phyloP scores from a whole-genome alignment of 257 asterid genomes.

The Rhazya stricta region DNA sequence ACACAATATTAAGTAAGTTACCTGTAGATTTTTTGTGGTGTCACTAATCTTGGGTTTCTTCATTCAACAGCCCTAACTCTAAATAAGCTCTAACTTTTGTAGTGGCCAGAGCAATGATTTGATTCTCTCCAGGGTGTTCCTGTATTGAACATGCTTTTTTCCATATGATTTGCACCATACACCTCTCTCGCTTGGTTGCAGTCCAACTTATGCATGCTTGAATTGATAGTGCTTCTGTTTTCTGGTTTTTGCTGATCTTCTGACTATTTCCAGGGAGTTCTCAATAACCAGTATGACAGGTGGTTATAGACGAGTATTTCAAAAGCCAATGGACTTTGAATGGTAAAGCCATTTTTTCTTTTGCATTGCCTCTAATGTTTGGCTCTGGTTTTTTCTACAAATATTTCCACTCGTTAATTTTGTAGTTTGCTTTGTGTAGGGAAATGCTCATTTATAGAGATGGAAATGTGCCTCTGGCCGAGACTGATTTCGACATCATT shows the following conservation, averaged over 20 bases:
- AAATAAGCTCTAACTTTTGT: neutral
- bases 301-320: slow-evolving; percentile 83
- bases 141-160: neutral
- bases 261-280: slow-evolving; percentile 54
- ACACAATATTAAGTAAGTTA: slow-evolving; percentile 76
- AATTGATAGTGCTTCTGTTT: neutral
- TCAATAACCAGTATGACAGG: slow-evolving; percentile 85
- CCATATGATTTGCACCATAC: neutral
- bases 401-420: slow-evolving; percentile 13
- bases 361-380: slow-evolving; percentile 7
- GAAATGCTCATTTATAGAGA: slow-evolving; percentile 69
- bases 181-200: neutral
- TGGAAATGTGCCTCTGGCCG: slow-evolving; percentile 61
- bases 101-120: neutral
- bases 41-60: neutral
- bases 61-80: neutral
- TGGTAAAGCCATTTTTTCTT: slow-evolving; percentile 49
- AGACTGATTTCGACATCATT: slow-evolving; percentile 75
- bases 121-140: neutral
- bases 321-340: slow-evolving; percentile 77
- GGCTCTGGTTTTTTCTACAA: neutral
- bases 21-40: neutral
- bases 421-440: slow-evolving; percentile 36
- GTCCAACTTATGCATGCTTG: neutral
- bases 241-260: neutral